A percentile compares a stretch with the other conserved stretches of the same genome.
phyloP scores from a whole-genome alignment of 2,329 filamentous ascomycete genomes.

The Fusarium falciforme region DNA sequence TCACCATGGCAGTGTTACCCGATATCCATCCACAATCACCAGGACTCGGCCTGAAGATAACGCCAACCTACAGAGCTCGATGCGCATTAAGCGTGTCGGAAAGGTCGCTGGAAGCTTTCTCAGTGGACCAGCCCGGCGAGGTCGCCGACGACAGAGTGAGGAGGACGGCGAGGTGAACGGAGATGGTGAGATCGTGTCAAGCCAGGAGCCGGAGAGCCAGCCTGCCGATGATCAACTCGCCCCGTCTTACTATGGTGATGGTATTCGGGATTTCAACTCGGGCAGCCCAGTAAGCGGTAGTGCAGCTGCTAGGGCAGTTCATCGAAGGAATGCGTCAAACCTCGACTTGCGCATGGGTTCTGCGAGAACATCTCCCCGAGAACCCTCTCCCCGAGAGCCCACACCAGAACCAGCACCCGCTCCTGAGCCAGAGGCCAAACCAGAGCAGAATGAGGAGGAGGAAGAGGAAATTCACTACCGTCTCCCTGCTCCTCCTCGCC shows the following conservation, averaged over 20 bases:
- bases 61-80: conserved; percentile 74
- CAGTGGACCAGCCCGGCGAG: conserved; percentile 82
- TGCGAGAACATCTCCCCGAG: conserved; percentile 47
- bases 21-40: conserved; percentile 62
- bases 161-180: conserved; percentile 66
- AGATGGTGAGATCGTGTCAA: conserved; percentile 56
- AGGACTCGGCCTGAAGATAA: conserved; percentile 71
- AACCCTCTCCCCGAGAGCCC: conserved; percentile 30
- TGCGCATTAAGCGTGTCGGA: conserved; percentile 81
- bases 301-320: conserved; percentile 55
- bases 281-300: conserved; percentile 68
- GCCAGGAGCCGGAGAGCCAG: conserved; percentile 58
- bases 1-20: conserved; percentile 64
- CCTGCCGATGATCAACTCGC: conserved; percentile 52
- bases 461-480: conserved; percentile 62
- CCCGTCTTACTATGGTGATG: conserved; percentile 58
- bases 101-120: conserved; percentile 82
- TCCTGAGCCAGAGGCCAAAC: conserved; percentile 20
- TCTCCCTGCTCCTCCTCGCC: conserved; percentile 52
- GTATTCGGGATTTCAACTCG: conserved; percentile 63
- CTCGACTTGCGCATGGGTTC: conserved; percentile 50
- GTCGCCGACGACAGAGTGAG: conserved; percentile 62
- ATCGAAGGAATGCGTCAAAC: conserved; percentile 54
- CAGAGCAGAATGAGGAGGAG: conserved; percentile 51
- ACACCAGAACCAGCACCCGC: conserved; percentile 24